Evolutionary conservation across 345 rosid genomes (phyloP).

Genomic region (Carallia brachiata): DNA sequence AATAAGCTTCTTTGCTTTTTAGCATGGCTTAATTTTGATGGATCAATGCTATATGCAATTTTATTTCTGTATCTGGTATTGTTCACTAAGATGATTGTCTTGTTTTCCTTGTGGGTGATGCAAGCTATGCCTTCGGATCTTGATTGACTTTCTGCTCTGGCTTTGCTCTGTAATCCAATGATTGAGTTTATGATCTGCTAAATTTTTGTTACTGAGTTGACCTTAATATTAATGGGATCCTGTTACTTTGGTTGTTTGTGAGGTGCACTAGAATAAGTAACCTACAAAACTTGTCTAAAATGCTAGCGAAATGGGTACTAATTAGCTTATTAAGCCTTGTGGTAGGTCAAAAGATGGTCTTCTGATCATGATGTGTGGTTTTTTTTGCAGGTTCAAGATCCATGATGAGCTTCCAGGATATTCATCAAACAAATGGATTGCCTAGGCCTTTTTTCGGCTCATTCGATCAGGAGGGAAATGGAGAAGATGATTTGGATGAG

Average conservation of each 20-base stretch:
- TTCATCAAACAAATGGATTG: constrained; percentile 16
- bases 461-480: constrained; percentile 23
- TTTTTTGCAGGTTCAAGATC: constrained; percentile 27
- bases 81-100: too few relatives aligned
- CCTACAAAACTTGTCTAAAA: too few relatives aligned
- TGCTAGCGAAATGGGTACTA: neutral
- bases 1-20: neutral
- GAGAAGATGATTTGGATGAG: constrained; percentile 25
- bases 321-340: neutral
- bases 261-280: too few relatives aligned
- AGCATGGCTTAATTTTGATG: too few relatives aligned
- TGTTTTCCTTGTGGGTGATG: too few relatives aligned
- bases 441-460: constrained; percentile 10
- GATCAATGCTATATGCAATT: too few relatives aligned
- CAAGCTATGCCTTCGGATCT: neutral
- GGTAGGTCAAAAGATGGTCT: neutral
- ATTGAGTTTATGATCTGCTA: neutral
- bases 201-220: neutral
- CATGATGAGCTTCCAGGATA: constrained; percentile 30
- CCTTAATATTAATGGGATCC: constrained; percentile 2
- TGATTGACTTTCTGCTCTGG: neutral
- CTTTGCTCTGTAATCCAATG: neutral
- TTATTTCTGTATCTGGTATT: too few relatives aligned
- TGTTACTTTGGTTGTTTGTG: neutral
- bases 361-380: neutral